Percentiles rank a stretch among this genome's conserved stretches.
Conservation (phyloP, 179 eudicot species). For the Amaranthus tricolor region DNA sequence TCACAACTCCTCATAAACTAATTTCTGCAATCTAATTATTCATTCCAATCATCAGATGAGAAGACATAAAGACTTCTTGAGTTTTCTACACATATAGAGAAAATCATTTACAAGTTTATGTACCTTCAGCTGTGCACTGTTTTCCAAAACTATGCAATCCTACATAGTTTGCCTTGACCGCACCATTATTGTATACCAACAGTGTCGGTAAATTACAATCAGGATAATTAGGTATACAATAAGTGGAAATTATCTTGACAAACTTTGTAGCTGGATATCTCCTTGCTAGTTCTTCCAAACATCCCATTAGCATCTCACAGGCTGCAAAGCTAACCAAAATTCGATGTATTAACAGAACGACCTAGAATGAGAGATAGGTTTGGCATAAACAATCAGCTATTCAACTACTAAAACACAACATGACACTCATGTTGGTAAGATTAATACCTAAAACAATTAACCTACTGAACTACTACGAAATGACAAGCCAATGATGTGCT, state of each 20-base stretch:
- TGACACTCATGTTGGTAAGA: constrained; percentile 1
- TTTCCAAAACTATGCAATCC: constrained; percentile 76
- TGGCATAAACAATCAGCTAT: too few relatives aligned
- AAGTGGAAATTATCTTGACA: constrained; percentile 89
- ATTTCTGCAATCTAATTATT: too few relatives aligned
- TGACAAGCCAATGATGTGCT: background rate
- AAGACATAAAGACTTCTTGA: background rate
- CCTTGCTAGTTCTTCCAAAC: constrained; percentile 76
- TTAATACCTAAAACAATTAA: background rate
- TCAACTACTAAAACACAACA: background rate
- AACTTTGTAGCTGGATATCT: constrained; percentile 85
- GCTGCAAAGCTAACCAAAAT: constrained; percentile 45
- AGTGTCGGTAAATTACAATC: constrained; percentile 90
- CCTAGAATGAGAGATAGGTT: background rate
- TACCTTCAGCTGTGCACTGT: constrained; percentile 96
- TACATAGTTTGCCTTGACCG: constrained; percentile 82
- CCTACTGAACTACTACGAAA: background rate
- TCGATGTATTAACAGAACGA: background rate
- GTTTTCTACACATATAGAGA: background rate
- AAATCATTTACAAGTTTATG: background rate
- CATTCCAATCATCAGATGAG: background rate
- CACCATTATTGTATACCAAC: constrained; percentile 80
- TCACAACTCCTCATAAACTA: too few relatives aligned
- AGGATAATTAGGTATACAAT: constrained; percentile 93
- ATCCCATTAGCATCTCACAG: constrained; percentile 66